Conservation (phyloP, 108 stramenopile genomes). For the Skeletonema grethae region DNA sequence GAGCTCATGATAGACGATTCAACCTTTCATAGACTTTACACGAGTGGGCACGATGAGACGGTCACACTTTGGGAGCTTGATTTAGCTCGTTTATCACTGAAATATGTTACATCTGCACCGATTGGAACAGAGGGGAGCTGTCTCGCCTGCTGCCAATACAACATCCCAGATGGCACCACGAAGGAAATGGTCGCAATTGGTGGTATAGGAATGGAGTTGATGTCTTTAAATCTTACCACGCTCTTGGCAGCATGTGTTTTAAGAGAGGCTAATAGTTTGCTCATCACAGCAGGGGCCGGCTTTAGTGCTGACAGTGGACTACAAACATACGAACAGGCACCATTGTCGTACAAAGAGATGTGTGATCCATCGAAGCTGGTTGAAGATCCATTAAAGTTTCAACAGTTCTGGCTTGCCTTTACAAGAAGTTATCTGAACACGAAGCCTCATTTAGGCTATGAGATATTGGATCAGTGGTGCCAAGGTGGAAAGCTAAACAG, state of each 20-base stretch:
- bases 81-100: conserved; percentile 4
- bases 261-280: conserved; percentile 37
- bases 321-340: conserved; percentile 45
- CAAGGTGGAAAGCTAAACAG: conserved; percentile 21
- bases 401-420: conserved; percentile 55
- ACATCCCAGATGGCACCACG: conserved; percentile 5
- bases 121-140: conserved; percentile 40
- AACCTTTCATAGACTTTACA: conserved; percentile 40
- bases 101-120: conserved; percentile 22
- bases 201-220: conserved; percentile 55
- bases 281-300: conserved; percentile 61
- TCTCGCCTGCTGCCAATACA: conserved; percentile 21
- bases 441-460: conserved; percentile 60
- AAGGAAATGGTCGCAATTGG: conserved; percentile 39
- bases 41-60: conserved; percentile 61
- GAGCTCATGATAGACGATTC: conserved; percentile 21
- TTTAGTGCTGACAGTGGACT: conserved; percentile 59
- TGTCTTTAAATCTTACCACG: conserved; percentile 24
- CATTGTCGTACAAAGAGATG: conserved; percentile 40
- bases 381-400: conserved; percentile 31
- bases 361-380: conserved; percentile 45
- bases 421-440: conserved; percentile 39
- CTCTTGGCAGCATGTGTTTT: conserved; percentile 36
- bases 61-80: conserved; percentile 54
- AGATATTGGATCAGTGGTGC: conserved; percentile 57